Percentiles rank a stretch among this genome's conserved stretches.
These are phyloP conservation scores for Leishmania gerbilli DNA, from an alignment of 208 protist species.

Conservation along the genomic window DNA sequence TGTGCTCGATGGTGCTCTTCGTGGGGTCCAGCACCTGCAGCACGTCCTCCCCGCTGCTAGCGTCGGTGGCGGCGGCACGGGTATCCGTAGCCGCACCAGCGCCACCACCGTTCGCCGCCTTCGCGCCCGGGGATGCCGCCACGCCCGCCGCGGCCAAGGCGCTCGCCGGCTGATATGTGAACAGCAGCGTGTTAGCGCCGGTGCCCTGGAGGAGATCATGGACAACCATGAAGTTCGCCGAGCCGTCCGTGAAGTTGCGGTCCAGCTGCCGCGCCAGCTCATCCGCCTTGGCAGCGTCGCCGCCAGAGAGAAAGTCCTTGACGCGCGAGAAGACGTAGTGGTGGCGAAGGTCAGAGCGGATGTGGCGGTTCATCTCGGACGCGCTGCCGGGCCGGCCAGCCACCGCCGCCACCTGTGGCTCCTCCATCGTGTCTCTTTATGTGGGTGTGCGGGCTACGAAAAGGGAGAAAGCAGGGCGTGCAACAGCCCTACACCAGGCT, in stretches of 20 bases:
- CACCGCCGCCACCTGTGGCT: constrained; percentile 1
- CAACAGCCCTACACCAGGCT: no score
- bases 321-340: constrained; percentile 87
- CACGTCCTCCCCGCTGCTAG: constrained; percentile 47
- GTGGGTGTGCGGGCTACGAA: background rate
- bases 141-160: constrained; percentile 7
- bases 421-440: constrained; percentile 9
- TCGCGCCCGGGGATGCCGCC: constrained; percentile 1
- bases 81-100: background rate
- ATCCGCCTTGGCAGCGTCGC: constrained; percentile 62
- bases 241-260: constrained; percentile 79
- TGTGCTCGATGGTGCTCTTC: constrained; percentile 56
- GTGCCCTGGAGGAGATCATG: constrained; percentile 85
- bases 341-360: constrained; percentile 82
- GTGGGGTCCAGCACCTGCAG: constrained; percentile 73
- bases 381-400: background rate
- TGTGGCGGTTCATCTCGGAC: constrained; percentile 22
- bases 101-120: constrained; percentile 9
- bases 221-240: constrained; percentile 84
- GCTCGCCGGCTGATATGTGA: constrained; percentile 75
- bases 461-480: background rate
- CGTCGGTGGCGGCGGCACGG: constrained; percentile 12
- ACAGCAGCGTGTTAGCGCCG: constrained; percentile 78
- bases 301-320: constrained; percentile 87
- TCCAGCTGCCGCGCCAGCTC: constrained; percentile 73